phyloP scores from a whole-genome alignment of 2,329 filamentous ascomycete species.

The Monosporascus sp. region DNA sequence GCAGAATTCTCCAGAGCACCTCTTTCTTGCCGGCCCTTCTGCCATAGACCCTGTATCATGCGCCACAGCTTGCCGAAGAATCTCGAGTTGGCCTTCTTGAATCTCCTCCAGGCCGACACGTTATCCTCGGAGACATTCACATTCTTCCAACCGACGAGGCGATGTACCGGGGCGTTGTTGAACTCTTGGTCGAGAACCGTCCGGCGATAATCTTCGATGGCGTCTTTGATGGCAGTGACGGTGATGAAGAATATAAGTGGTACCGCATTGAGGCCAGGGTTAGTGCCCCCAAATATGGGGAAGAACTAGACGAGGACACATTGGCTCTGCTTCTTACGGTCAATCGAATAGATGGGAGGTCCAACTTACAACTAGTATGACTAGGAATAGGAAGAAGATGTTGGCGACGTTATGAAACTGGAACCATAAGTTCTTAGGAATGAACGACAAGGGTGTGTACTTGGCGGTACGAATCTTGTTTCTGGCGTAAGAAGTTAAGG shows the following conservation, averaged over 20 bases:
- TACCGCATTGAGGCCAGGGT: conserved; percentile 83
- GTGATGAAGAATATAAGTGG: conserved; percentile 88
- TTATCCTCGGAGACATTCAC: conserved; percentile 88
- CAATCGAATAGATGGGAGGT: conserved; percentile 5
- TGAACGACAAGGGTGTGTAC: conserved; percentile 90
- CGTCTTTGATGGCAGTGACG: conserved; percentile 90
- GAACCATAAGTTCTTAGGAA: conserved; percentile 95
- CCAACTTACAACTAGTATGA: conserved; percentile 81
- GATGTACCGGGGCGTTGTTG: conserved; percentile 93
- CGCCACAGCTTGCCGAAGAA: conserved; percentile 50
- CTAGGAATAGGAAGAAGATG: conserved; percentile 94
- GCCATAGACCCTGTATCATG: conserved; percentile 41
- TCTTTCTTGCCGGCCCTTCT: conserved; percentile 43
- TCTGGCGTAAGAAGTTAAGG: conserved; percentile 64
- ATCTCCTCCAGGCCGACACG: conserved; percentile 75
- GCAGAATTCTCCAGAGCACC: conserved; percentile 45
- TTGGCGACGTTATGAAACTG: conserved; percentile 99
- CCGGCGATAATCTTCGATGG: conserved; percentile 88
- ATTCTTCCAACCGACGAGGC: conserved; percentile 82
- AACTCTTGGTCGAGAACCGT: conserved; percentile 88
- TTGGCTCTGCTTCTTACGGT: conserved; percentile 15
- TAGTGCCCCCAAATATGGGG: conserved; percentile 87
- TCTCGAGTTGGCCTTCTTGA: conserved; percentile 82
- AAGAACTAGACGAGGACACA: conserved; percentile 62
- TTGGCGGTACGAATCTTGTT: conserved; percentile 99